Percentiles rank a stretch among this genome's conserved stretches.
These are phyloP conservation scores for Pterocarpus santalinus DNA, from an alignment of 306 rosid species.

Conservation along the genomic window DNA sequence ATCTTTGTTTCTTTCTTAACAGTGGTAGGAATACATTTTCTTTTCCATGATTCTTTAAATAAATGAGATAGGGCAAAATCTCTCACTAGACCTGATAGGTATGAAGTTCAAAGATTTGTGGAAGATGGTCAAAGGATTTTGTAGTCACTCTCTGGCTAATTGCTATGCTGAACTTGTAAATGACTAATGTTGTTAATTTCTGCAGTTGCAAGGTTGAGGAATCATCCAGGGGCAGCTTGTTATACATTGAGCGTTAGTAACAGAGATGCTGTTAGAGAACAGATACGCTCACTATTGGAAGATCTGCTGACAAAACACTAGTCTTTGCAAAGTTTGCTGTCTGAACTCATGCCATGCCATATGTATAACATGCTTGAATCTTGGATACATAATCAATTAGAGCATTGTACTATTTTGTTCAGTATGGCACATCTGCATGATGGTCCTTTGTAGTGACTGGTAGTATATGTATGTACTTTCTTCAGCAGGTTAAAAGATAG, in stretches of 20 bases:
- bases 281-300: slow-evolving; percentile 59
- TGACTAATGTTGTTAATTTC: slow-evolving; percentile 35
- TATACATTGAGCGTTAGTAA: slow-evolving; percentile 68
- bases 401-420: background rate
- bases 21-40: slow-evolving; percentile 1
- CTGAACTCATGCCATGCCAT: slow-evolving; percentile 37
- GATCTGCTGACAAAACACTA: slow-evolving; percentile 57
- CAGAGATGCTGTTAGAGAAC: slow-evolving; percentile 71
- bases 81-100: background rate
- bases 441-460: background rate
- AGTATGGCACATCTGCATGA: background rate
- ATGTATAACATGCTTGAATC: background rate
- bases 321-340: slow-evolving; percentile 37
- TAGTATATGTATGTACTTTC: background rate
- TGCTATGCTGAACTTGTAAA: slow-evolving; percentile 28
- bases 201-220: slow-evolving; percentile 85
- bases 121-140: slow-evolving; percentile 32
- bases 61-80: slow-evolving; percentile 11
- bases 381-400: background rate
- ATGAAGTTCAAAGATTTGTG: slow-evolving; percentile 14
- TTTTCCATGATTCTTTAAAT: slow-evolving; percentile 13
- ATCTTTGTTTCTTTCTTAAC: slow-evolving; percentile 31
- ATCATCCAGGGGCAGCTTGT: slow-evolving; percentile 70
- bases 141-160: slow-evolving; percentile 18
- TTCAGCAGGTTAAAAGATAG: slow-evolving; percentile 5